Evolutionary conservation across 1,139 yeast species (phyloP).

Genomic region (Pichia sp.): DNA sequence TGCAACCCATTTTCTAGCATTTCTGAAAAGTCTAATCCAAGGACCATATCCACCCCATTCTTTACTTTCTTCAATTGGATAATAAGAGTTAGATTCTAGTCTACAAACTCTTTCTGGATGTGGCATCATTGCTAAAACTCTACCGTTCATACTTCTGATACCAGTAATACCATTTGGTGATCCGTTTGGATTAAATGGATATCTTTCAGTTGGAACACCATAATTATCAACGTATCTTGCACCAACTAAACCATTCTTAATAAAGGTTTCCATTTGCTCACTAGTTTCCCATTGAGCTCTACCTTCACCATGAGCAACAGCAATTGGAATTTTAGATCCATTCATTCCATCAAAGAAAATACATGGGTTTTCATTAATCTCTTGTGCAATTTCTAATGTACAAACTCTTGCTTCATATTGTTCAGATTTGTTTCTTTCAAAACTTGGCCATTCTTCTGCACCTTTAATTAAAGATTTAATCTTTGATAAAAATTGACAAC

Average conservation of each 20-base stretch:
- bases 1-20: conserved; percentile 94
- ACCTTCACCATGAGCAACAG: conserved; percentile 99
- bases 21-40: conserved; percentile 89
- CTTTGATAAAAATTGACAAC: conserved; percentile 93
- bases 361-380: conserved; percentile 41
- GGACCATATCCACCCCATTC: conserved; percentile 80
- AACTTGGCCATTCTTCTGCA: conserved; percentile 93
- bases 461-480: conserved; percentile 89
- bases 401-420: conserved; percentile 96
- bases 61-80: conserved; percentile 63
- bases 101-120: conserved; percentile 96
- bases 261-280: conserved; percentile 39
- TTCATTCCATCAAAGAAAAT: conserved; percentile 86
- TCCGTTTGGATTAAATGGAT: conserved; percentile 96
- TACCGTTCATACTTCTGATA: conserved; percentile 80
- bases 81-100: conserved; percentile 85
- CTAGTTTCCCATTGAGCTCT: conserved; percentile 63
- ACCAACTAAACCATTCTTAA: conserved; percentile 48
- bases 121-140: conserved; percentile 98
- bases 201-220: conserved; percentile 72
- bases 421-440: conserved; percentile 86
- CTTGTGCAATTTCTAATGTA: conserved; percentile 73
- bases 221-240: conserved; percentile 86
- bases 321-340: conserved; percentile 89
- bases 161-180: conserved; percentile 93